These are phyloP conservation scores for Baorangia bicolor DNA, from an alignment of 768 basidiomycete genomes.

Conservation along the genomic window DNA sequence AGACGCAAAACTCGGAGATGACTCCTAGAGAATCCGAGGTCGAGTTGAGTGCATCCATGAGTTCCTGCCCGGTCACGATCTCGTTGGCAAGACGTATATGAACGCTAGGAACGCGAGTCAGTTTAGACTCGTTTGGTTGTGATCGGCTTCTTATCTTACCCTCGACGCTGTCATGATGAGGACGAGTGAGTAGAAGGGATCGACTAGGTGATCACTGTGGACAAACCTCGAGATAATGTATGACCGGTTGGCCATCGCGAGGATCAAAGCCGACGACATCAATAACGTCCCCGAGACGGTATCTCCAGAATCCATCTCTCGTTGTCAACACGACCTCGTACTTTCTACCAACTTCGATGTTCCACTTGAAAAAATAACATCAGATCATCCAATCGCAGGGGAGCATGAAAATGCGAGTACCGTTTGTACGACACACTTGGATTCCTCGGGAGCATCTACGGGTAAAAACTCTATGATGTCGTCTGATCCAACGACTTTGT, in stretches of 20 bases:
- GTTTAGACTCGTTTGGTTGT: neutral
- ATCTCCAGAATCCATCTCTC: slow-evolving; percentile 27
- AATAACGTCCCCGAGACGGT: slow-evolving; percentile 22
- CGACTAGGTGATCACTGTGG: neutral
- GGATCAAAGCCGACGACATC: slow-evolving; percentile 24
- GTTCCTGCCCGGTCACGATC: slow-evolving; percentile 22
- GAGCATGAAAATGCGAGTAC: neutral
- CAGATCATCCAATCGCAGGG: neutral
- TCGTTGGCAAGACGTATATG: slow-evolving; percentile 23
- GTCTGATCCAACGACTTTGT: slow-evolving; percentile 25
- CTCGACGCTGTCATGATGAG: slow-evolving; percentile 14
- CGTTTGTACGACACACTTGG: slow-evolving; percentile 16
- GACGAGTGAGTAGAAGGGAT: neutral
- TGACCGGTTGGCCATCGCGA: slow-evolving; percentile 19
- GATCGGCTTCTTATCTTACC: slow-evolving; percentile 8
- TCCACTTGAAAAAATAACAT: slow-evolving; percentile 16
- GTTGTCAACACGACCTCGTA: slow-evolving; percentile 25
- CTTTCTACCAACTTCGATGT: slow-evolving; percentile 14
- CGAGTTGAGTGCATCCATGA: slow-evolving; percentile 15
- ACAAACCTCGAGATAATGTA: slow-evolving; percentile 26
- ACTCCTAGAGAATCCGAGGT: slow-evolving; percentile 15
- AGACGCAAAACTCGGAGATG: slow-evolving; percentile 23
- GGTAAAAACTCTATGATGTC: slow-evolving; percentile 25
- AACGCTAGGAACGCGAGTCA: slow-evolving; percentile 2
- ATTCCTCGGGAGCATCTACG: slow-evolving; percentile 21